These are phyloP conservation scores for Scolecobasidium constrictum DNA, from an alignment of 2,329 filamentous ascomycete genomes.

Conservation along the genomic window DNA sequence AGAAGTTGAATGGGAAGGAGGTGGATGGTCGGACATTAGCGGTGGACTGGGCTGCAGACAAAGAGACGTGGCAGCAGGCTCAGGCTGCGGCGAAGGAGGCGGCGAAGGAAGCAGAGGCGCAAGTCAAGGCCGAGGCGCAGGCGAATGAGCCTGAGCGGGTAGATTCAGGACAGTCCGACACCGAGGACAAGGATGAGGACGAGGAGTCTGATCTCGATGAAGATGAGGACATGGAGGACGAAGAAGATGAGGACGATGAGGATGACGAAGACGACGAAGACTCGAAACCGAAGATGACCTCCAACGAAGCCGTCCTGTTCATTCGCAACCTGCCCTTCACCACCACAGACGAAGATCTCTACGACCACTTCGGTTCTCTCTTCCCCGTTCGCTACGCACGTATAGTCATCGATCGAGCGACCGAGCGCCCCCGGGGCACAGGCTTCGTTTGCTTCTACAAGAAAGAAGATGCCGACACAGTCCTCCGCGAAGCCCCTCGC, in stretches of 20 bases:
- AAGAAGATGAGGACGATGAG: constrained; percentile 25
- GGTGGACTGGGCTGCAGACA: constrained; percentile 95
- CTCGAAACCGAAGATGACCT: constrained; percentile 14
- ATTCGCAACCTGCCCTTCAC: constrained; percentile 91
- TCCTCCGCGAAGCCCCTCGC: constrained; percentile 64
- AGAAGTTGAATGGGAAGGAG: constrained; percentile 76
- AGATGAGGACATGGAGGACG: constrained; percentile 30
- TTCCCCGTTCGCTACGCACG: constrained; percentile 83
- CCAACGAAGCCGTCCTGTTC: constrained; percentile 59
- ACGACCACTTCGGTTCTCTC: constrained; percentile 79
- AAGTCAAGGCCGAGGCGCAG: constrained; percentile 22
- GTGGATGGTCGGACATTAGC: constrained; percentile 81
- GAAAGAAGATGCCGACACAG: constrained; percentile 61
- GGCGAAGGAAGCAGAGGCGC: constrained; percentile 14
- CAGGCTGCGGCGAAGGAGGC: constrained; percentile 28
- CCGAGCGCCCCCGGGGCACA: constrained; percentile 79
- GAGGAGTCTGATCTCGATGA: constrained; percentile 41
- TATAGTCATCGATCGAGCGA: constrained; percentile 77
- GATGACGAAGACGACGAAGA: constrained; percentile 35
- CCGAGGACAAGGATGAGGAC: constrained; percentile 28
- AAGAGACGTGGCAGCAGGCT: constrained; percentile 67
- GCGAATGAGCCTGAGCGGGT: constrained; percentile 12
- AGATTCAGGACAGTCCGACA: constrained; percentile 33
- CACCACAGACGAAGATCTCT: constrained; percentile 68
- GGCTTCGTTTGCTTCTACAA: constrained; percentile 92